phyloP scores from a whole-genome alignment of 2,329 filamentous ascomycete genomes.

The Stemphylium lycopersici region DNA sequence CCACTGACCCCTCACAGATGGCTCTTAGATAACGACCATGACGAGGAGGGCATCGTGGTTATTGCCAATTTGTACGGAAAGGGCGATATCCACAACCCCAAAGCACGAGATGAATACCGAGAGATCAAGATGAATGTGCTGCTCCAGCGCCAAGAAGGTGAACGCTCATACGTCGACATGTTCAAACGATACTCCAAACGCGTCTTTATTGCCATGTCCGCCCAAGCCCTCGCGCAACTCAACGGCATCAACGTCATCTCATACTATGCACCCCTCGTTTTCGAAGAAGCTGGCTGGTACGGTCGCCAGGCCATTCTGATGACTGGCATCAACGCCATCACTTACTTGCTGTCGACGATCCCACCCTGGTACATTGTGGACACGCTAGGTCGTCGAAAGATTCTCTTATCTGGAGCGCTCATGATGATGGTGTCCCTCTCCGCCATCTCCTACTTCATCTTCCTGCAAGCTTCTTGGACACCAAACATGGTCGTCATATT shows the following conservation, averaged over 20 bases:
- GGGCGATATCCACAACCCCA: slow-evolving; percentile 91
- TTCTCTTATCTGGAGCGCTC: slow-evolving; percentile 86
- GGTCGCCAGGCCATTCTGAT: slow-evolving; percentile 91
- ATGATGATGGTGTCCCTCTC: slow-evolving; percentile 90
- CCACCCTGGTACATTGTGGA: slow-evolving; percentile 98
- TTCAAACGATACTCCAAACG: slow-evolving; percentile 89
- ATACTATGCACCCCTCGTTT: slow-evolving; percentile 96
- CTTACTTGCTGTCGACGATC: slow-evolving; percentile 89
- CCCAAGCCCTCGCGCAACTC: slow-evolving; percentile 91
- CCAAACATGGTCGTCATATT: slow-evolving; percentile 87
- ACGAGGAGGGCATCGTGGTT: slow-evolving; percentile 97
- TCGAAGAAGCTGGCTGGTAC: slow-evolving; percentile 94
- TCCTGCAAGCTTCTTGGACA: slow-evolving; percentile 78
- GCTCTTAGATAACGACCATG: slow-evolving; percentile 96
- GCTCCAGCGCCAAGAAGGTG: slow-evolving; percentile 90
- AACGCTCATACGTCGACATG: slow-evolving; percentile 91
- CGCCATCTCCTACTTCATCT: slow-evolving; percentile 93
- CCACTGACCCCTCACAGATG: slow-evolving; percentile 64
- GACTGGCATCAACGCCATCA: slow-evolving; percentile 94
- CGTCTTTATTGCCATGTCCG: slow-evolving; percentile 98
- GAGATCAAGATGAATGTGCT: slow-evolving; percentile 99
- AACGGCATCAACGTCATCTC: slow-evolving; percentile 99
- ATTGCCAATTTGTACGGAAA: slow-evolving; percentile 97
- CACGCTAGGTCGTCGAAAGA: slow-evolving; percentile 84
- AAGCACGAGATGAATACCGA: slow-evolving; percentile 93